A percentile compares a stretch with the other conserved stretches of the same genome.
Evolutionary conservation across 305 asterid species (phyloP).

Genomic region (Solanum hybrid): DNA sequence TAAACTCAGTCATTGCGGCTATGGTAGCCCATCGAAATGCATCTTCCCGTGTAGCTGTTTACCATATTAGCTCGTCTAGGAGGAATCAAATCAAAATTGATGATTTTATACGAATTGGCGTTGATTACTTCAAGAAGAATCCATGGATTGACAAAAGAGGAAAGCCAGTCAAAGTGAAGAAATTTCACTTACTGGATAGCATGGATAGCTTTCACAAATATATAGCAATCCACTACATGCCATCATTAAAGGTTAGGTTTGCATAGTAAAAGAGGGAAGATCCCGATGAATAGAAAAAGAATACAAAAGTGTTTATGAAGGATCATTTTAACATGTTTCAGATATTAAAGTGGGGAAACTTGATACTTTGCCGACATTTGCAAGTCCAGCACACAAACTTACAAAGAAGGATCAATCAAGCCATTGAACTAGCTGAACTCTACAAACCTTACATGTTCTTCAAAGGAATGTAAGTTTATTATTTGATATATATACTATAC

Average conservation of each 20-base stretch:
- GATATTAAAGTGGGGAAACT: not conserved
- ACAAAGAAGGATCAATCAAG: not conserved
- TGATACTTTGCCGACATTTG: not conserved
- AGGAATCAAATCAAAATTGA: slow-evolving; percentile 25
- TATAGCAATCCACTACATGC: not conserved
- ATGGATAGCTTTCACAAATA: not conserved
- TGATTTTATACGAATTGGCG: not conserved
- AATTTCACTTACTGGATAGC: not conserved
- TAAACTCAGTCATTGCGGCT: slow-evolving; percentile 35
- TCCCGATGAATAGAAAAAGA: not conserved
- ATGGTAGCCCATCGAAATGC: slow-evolving; percentile 8
- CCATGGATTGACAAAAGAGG: slow-evolving; percentile 9
- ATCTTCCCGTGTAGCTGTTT: slow-evolving; percentile 1
- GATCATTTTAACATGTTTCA: not conserved
- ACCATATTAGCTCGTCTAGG: slow-evolving; percentile 36
- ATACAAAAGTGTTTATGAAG: not conserved
- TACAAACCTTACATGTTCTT: not conserved
- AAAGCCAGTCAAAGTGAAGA: slow-evolving; percentile 4
- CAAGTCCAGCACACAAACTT: not conserved
- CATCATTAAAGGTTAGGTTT: slow-evolving; percentile 2
- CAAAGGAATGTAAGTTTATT: not conserved
- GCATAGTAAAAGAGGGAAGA: not conserved
- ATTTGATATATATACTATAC: not conserved
- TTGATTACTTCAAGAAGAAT: slow-evolving; percentile 5
- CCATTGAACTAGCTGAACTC: slow-evolving; percentile 3